Base-by-base conservation (phyloP, 106 monocot genomes). In the Iris macrosiphon region DNA sequence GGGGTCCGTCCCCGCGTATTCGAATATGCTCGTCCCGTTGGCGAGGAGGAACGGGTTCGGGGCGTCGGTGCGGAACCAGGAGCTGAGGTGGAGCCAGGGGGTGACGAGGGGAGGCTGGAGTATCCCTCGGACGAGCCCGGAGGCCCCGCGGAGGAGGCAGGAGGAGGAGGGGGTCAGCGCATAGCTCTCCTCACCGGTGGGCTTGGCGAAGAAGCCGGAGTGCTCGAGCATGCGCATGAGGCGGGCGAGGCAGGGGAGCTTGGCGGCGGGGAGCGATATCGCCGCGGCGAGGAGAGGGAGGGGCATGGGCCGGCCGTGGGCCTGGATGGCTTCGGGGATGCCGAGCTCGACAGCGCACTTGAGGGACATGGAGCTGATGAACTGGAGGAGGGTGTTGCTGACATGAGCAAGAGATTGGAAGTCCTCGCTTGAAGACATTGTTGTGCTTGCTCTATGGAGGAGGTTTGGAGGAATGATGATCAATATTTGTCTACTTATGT, bases 171-270 rank as follows among this genome's bases (percentile, higher is more conserved):
- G 15, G 3, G 67, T 67, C 45, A 38, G 57, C 29, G 20, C 9
- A 18, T 25, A 67, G 2, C 31, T 1, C 12, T 57, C 34, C 11
- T 45, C 55, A 1, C 15, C 34, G 30, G 34, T 34, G 6, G 4
- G 34, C 34, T 4, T 5, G 34, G 6, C 34, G 38, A 59, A 66
- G 55, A 45, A 33, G 13, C 55, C 45, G 8, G 34, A 15, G 17
- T 35, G 28, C 59, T 58, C 25, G 49, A 68, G 29, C 33, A 57
- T 41, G 16, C 55, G 48, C 3, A 68, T 20, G 34, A 12, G 1
- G 3, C 10, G 21, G 23, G 15, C 21, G 1, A n/a, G 25, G 24
- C 26, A 2, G 2, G 67, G 48, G 34, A 9, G 6, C 9, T 34
- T 34, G 34, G 34, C 9, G 4, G 34, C 6, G 6, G 34, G 34